A percentile compares a stretch with the other conserved stretches of the same genome.
These are phyloP conservation scores for Immersiella caudata DNA, from an alignment of 495 filamentous ascomycete species.

Conservation along the genomic window DNA sequence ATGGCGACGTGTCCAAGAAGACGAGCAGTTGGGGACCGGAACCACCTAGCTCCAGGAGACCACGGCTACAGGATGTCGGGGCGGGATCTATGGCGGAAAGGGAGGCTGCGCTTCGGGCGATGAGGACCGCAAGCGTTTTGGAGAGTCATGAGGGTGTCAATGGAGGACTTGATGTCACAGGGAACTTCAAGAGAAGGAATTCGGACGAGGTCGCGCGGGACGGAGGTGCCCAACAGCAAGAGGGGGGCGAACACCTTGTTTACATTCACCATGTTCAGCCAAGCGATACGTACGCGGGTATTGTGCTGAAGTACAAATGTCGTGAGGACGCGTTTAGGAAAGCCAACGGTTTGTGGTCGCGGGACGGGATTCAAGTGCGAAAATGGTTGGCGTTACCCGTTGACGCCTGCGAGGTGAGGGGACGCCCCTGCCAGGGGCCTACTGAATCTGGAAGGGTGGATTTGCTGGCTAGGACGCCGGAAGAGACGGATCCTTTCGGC, in stretches of 20 bases:
- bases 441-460: conserved; percentile 43
- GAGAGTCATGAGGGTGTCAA: conserved; percentile 55
- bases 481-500: conserved; percentile 33
- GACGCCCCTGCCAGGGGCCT: conserved; percentile 59
- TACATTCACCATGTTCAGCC: conserved; percentile 87
- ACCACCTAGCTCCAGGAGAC: conserved; percentile 39
- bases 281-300: conserved; percentile 83
- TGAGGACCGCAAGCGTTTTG: conserved; percentile 53
- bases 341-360: conserved; percentile 92
- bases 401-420: conserved; percentile 85
- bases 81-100: conserved; percentile 52
- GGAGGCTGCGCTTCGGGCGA: conserved; percentile 50
- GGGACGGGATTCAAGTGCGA: conserved; percentile 82
- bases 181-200: conserved; percentile 57
- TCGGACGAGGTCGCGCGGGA: conserved; percentile 50
- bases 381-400: conserved; percentile 84
- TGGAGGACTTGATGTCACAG: conserved; percentile 49
- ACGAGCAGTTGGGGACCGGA: conserved; percentile 45
- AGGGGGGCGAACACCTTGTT: conserved; percentile 70
- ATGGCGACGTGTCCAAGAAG: conserved; percentile 4
- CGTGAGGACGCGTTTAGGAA: conserved; percentile 76
- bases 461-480: conserved; percentile 50
- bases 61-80: conserved; percentile 48
- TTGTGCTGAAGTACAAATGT: conserved; percentile 88
- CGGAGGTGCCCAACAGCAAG: conserved; percentile 30